A percentile compares a stretch with the other conserved stretches of the same genome.
phyloP scores from a whole-genome alignment of 1,139 yeast genomes.

The Blastobotrys petasosporus region DNA sequence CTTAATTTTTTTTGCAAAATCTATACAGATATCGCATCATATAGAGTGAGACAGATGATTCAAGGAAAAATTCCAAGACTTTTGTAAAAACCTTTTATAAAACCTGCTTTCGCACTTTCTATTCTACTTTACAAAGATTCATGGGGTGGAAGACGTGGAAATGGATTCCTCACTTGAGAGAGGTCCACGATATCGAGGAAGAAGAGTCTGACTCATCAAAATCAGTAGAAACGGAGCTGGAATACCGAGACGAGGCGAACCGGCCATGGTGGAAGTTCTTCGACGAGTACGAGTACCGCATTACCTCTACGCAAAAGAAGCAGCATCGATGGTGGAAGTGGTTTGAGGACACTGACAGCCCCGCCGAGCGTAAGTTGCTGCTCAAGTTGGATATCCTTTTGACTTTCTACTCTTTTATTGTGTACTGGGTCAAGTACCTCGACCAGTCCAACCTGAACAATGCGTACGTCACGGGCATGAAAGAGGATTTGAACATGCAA shows the following conservation, averaged over 20 bases:
- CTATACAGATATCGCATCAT: too few species aligned
- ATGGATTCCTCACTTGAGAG: conserved; percentile 14
- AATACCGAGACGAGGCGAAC: conserved; percentile 41
- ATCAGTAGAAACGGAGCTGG: conserved; percentile 1
- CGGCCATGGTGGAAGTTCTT: conserved; percentile 61
- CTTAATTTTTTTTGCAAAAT: too few species aligned
- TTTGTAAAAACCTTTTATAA: too few species aligned
- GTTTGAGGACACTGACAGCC: conserved; percentile 49
- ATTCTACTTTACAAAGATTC: neutral
- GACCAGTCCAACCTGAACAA: conserved; percentile 27
- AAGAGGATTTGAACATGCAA: conserved; percentile 38
- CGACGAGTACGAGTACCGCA: conserved; percentile 56
- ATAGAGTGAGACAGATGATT: too few species aligned
- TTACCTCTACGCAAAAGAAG: conserved; percentile 26
- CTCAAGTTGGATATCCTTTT: conserved; percentile 55
- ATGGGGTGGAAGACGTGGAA: neutral
- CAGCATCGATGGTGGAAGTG: conserved; percentile 55
- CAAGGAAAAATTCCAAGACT: too few species aligned
- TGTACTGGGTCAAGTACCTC: conserved; percentile 32
- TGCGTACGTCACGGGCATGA: conserved; percentile 28
- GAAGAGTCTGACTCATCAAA: neutral
- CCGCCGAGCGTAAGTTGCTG: conserved; percentile 45
- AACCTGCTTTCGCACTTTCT: too few species aligned
- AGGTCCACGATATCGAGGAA: conserved; percentile 9
- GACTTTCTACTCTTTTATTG: conserved; percentile 52